Percentiles rank a stretch among this genome's conserved stretches.
Evolutionary conservation across 495 filamentous ascomycete species (phyloP).

Genomic region (Talaromyces thailandensis): DNA sequence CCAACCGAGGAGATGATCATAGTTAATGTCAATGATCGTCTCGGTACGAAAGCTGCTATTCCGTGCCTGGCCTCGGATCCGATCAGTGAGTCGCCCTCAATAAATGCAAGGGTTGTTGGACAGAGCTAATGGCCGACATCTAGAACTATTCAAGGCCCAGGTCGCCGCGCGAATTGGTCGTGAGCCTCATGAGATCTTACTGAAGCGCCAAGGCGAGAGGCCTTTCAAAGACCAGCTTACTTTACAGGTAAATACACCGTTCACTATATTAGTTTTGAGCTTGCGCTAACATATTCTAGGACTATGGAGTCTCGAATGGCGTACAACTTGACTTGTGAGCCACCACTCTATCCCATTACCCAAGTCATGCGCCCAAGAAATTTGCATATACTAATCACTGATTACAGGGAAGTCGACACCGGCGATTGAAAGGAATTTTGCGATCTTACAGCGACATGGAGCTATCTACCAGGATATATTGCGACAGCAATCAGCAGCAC

Average conservation of each 20-base stretch:
- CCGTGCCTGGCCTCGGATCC: constrained; percentile 76
- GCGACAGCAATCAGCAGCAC: not conserved
- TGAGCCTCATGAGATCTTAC: constrained; percentile 78
- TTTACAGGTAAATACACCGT: not conserved
- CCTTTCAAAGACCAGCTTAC: constrained; percentile 87
- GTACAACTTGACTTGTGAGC: constrained; percentile 75
- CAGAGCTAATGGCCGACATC: constrained; percentile 12
- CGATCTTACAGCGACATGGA: not conserved
- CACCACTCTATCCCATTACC: constrained; percentile 8
- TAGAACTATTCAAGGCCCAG: constrained; percentile 75
- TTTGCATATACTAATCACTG: constrained; percentile 16
- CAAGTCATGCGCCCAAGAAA: not conserved
- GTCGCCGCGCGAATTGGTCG: constrained; percentile 81
- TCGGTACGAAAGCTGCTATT: constrained; percentile 84
- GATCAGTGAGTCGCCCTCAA: constrained; percentile 40
- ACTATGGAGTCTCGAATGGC: constrained; percentile 84
- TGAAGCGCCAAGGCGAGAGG: constrained; percentile 84
- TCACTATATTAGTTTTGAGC: not conserved
- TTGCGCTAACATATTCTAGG: constrained; percentile 42
- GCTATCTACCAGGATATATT: not conserved
- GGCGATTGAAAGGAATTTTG: constrained; percentile 47
- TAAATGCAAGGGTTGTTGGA: not conserved
- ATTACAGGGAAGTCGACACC: constrained; percentile 58
- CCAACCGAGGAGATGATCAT: constrained; percentile 73
- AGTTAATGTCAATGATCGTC: constrained; percentile 82